Evolutionary conservation across 441 rosid species (phyloP).

Genomic region (Omphalea diandra): DNA sequence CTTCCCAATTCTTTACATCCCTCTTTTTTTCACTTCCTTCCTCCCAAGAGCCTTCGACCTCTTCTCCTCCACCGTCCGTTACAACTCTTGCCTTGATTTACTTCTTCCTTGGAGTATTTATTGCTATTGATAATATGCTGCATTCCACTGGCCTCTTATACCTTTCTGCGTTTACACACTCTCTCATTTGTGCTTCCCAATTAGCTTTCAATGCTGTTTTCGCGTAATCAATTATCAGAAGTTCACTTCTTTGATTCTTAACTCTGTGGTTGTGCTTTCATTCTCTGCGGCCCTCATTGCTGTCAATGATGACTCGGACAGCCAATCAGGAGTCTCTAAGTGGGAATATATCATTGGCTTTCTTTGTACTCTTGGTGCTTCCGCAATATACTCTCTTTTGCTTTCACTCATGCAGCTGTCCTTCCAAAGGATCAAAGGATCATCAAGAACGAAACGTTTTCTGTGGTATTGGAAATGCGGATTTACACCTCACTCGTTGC

Average conservation of each 20-base stretch:
- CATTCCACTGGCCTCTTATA: conserved; percentile 75
- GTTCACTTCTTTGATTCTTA: too few species aligned
- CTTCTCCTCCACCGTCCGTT: conserved; percentile 37
- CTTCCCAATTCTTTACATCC: too few species aligned
- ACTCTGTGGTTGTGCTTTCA: too few species aligned
- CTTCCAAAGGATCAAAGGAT: conserved; percentile 82
- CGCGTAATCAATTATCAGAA: conserved; percentile 80
- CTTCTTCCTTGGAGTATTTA: conserved; percentile 55
- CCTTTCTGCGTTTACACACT: conserved; percentile 86
- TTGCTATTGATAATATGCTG: conserved; percentile 72
- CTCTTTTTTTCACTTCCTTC: conserved; percentile 54
- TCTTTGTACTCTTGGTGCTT: conserved; percentile 60
- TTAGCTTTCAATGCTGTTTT: conserved; percentile 79
- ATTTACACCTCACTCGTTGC: conserved; percentile 62
- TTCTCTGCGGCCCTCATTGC: conserved; percentile 73
- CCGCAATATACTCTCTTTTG: conserved; percentile 69
- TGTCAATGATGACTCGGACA: conserved; percentile 56
- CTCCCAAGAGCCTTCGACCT: conserved; percentile 31
- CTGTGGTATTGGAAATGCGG: conserved; percentile 75
- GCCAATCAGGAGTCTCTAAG: conserved; percentile 58
- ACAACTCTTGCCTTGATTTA: too few species aligned
- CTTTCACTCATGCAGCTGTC: conserved; percentile 80
- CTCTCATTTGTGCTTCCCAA: conserved; percentile 82
- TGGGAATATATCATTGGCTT: conserved; percentile 60
- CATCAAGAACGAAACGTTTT: conserved; percentile 64